Evolutionary conservation across 208 protist genomes (phyloP).

Genomic region (Trypanosomatidae sp.): DNA sequence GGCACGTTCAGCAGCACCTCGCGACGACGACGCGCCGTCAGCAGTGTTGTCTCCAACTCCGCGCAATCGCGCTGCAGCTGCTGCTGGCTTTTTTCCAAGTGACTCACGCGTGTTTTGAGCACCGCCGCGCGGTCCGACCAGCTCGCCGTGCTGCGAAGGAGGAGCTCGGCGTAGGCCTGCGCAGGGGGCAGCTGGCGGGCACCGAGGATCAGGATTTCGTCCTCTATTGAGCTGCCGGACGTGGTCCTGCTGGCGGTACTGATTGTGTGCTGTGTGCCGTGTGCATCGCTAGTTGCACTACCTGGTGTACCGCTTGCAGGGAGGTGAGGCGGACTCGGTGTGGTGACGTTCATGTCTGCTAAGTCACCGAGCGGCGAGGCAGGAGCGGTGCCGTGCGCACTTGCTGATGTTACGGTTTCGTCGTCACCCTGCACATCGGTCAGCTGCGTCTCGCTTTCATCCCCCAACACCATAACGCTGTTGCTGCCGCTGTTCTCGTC

Average conservation of each 20-base stretch:
- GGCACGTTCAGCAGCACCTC: slow-evolving; percentile 47
- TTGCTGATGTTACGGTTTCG: too few species aligned
- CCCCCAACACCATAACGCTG: too few species aligned
- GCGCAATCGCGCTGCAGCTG: slow-evolving; percentile 63
- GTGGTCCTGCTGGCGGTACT: background rate
- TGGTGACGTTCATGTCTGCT: too few species aligned
- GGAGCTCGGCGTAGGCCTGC: slow-evolving; percentile 47
- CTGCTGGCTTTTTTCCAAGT: slow-evolving; percentile 40
- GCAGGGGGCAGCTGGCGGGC: slow-evolving; percentile 36
- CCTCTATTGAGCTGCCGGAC: slow-evolving; percentile 13
- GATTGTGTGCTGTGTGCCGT: too few species aligned
- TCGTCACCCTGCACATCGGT: too few species aligned
- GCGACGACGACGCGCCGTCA: slow-evolving; percentile 34
- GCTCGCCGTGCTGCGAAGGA: slow-evolving; percentile 31
- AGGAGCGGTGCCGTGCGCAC: too few species aligned
- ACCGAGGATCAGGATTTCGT: slow-evolving; percentile 43
- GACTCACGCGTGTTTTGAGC: slow-evolving; percentile 38
- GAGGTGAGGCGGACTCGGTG: too few species aligned
- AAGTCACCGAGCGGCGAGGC: too few species aligned
- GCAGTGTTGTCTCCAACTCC: slow-evolving; percentile 38
- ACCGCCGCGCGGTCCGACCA: slow-evolving; percentile 36
- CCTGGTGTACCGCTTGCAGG: too few species aligned
- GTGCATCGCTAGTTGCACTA: too few species aligned
- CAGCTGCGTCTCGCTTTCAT: too few species aligned
- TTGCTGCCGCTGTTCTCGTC: too few species aligned